Conservation (phyloP, 129 eudicot genomes). For the Saposhnikovia divaricata region DNA sequence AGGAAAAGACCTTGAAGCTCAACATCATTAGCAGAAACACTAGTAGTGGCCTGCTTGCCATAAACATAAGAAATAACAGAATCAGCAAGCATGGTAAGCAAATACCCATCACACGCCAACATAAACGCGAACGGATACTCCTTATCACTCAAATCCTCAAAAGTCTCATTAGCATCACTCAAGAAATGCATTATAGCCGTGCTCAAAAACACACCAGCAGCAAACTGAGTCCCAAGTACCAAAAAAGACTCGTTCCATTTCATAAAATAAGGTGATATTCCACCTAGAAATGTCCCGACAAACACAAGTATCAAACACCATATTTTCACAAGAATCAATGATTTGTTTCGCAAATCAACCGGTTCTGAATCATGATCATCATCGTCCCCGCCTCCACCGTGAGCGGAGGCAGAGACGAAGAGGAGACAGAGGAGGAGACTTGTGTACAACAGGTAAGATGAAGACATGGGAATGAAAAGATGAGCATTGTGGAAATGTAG, state of each 20-base stretch:
- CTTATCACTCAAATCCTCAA: constrained; percentile 49
- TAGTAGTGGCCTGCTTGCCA: constrained; percentile 25
- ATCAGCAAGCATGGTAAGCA: constrained; percentile 89
- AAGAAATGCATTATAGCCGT: constrained; percentile 88
- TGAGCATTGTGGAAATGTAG: background rate
- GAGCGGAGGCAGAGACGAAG: constrained; percentile 41
- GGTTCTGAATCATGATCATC: constrained; percentile 23
- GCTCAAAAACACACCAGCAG: constrained; percentile 81
- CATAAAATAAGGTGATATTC: constrained; percentile 68
- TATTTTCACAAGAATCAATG: constrained; percentile 58
- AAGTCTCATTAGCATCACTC: constrained; percentile 78
- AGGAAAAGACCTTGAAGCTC: constrained; percentile 44
- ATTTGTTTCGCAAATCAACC: constrained; percentile 32
- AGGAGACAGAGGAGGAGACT: constrained; percentile 30
- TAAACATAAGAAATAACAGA: constrained; percentile 47
- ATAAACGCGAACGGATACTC: constrained; percentile 84
- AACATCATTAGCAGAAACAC: constrained; percentile 12
- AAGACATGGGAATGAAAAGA: constrained; percentile 10
- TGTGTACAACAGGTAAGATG: constrained; percentile 17
- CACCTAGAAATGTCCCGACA: constrained; percentile 56
- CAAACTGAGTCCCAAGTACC: constrained; percentile 80
- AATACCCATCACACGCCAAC: constrained; percentile 77
- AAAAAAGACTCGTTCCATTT: constrained; percentile 79
- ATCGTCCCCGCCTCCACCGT: constrained; percentile 27
- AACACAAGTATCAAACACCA: constrained; percentile 76